Base-by-base conservation (phyloP, 73 alveolate species). In the Strombidium stylifer region DNA sequence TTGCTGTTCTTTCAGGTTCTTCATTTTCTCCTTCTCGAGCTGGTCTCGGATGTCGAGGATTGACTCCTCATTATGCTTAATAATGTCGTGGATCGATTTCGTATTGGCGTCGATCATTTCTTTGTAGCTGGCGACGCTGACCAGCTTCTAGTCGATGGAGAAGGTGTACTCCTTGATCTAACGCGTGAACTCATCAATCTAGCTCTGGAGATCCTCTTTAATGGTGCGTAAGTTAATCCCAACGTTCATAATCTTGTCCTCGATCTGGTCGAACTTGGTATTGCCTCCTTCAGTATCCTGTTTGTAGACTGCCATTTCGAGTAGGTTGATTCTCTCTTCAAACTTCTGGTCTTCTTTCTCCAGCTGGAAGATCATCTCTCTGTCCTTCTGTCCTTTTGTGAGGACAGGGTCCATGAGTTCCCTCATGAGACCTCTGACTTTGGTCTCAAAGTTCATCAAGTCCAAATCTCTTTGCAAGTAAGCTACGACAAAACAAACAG, bases 371-470 rank as follows among this genome's bases (percentile, higher is more conserved):
- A 60, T 23, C 5, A 2, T 2, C 6, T 3, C 1, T 7, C 74
- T 19, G 31, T 60, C 74, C 12, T 40, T 51, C 24, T 60, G 16
- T 5, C 48, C 46, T 40, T 49, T 37, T 12, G 37, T 53, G 20
- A 60, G 37, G 14, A 60, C 46, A 23, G 74, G 74, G 14, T 20
- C 53, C 8, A 60, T 39, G 8, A 60, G 37, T 2, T 60, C 74
- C 42, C 42, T 60, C 20, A 60, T 60, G n/a, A 60, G 27, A n/a
- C 42, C 42, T 37, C 74, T 4, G 61, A 60, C 42, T 23, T 60
- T 37, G 6, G 74, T 60, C 60, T 60, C 74, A 41, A 60, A 60
- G 1, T 60, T 60, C 58, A 60, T 40, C 74, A n/a, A n/a, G n/a
- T n/a, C n/a, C n/a, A n/a, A n/a, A n/a, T n/a, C n/a, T n/a, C n/a